These are phyloP conservation scores for Exserohilum turcica DNA, from an alignment of 2,329 filamentous ascomycete species.

Conservation along the genomic window DNA sequence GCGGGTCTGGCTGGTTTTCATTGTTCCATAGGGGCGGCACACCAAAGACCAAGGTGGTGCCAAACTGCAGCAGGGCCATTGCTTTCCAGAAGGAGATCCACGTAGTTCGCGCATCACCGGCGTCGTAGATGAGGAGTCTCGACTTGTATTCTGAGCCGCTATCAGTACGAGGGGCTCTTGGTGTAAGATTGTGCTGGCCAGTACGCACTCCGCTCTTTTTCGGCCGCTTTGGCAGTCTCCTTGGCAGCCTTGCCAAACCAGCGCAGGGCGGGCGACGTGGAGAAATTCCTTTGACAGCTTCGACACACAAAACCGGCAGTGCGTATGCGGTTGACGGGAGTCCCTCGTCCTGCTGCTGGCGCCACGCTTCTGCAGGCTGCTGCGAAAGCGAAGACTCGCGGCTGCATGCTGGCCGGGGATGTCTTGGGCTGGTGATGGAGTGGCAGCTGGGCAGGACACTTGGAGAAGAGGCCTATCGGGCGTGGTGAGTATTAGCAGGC, in stretches of 20 bases:
- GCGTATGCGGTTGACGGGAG: constrained; percentile 4
- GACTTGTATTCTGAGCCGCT: constrained; percentile 29
- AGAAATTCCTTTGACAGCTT: constrained; percentile 40
- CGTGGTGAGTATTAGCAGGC: no score
- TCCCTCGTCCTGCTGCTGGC: constrained; percentile 7
- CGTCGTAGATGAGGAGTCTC: constrained; percentile 45
- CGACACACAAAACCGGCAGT: constrained; percentile 30
- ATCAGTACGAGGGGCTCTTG: neutral
- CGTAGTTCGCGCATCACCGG: constrained; percentile 43
- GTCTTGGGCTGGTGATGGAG: neutral
- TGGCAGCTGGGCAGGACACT: no score
- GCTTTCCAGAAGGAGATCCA: constrained; percentile 47
- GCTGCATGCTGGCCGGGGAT: constrained; percentile 33
- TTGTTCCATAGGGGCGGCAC: constrained; percentile 43
- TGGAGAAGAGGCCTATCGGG: no score
- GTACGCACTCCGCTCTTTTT: constrained; percentile 32
- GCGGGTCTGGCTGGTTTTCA: constrained; percentile 40
- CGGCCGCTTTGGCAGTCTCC: constrained; percentile 24
- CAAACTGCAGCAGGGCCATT: constrained; percentile 43
- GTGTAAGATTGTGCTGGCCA: accelerated
- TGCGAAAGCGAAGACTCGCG: constrained; percentile 27
- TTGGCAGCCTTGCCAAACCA: constrained; percentile 20
- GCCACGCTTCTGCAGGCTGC: constrained; percentile 26
- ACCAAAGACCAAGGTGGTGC: constrained; percentile 37
- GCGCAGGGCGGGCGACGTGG: constrained; percentile 31